Percentiles rank a stretch among this genome's conserved stretches.
Conservation (phyloP, 2,329 filamentous ascomycete species). For the Tolypocladium amazonense region DNA sequence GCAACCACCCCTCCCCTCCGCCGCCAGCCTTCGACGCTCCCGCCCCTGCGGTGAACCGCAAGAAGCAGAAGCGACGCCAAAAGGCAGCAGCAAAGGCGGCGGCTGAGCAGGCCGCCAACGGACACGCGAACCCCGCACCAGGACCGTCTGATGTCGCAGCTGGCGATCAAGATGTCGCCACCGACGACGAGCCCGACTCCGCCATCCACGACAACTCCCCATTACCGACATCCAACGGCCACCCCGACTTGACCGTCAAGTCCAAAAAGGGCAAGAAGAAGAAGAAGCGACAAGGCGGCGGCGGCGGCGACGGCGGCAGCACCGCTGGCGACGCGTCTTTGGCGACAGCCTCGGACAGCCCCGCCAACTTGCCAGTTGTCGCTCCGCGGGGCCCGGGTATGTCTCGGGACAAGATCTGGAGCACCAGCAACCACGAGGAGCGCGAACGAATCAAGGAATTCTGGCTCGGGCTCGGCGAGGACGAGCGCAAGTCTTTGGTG, state of each 20-base stretch:
- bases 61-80: slow-evolving; percentile 88
- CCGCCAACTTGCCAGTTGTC: slow-evolving; percentile 19
- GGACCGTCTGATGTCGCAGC: slow-evolving; percentile 14
- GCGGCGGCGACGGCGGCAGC: slow-evolving; percentile 7
- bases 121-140: slow-evolving; percentile 25
- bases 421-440: slow-evolving; percentile 87
- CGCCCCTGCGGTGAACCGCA: slow-evolving; percentile 61
- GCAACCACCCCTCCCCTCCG: slow-evolving; percentile 17
- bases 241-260: slow-evolving; percentile 22
- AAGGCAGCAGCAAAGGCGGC: slow-evolving; percentile 68
- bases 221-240: slow-evolving; percentile 20
- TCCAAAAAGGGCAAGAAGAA: slow-evolving; percentile 58
- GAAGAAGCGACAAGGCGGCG: slow-evolving; percentile 43
- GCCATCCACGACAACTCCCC: slow-evolving; percentile 17
- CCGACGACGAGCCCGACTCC: slow-evolving; percentile 40
- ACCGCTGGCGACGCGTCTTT: slow-evolving; percentile 7
- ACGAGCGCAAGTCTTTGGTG: slow-evolving; percentile 87
- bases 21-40: slow-evolving; percentile 15
- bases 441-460: slow-evolving; percentile 97
- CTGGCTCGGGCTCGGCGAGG: slow-evolving; percentile 89
- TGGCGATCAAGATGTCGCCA: slow-evolving; percentile 40
- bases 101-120: slow-evolving; percentile 28
- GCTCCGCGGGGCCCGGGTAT: slow-evolving; percentile 30
- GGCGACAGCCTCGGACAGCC: not conserved
- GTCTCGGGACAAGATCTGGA: slow-evolving; percentile 87